phyloP scores from a whole-genome alignment of 495 filamentous ascomycete species.

The Mytilinidion resinicola region DNA sequence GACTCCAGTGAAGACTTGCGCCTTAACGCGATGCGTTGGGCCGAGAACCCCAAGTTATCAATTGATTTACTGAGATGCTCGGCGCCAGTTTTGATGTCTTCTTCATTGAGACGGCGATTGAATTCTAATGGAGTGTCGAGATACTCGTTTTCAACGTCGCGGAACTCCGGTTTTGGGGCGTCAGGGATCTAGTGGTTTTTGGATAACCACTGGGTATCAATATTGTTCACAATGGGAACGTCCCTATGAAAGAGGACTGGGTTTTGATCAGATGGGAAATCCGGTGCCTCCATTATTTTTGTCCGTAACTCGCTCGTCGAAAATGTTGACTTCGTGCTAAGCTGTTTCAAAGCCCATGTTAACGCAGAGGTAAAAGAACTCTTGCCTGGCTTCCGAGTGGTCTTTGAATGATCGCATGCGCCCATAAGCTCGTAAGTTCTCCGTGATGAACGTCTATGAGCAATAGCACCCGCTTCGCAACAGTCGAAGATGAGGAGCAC shows the following conservation, averaged over 20 bases:
- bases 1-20: not conserved
- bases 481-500: conserved; percentile 27
- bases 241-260: conserved; percentile 2
- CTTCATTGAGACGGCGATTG: not conserved
- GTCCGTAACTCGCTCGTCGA: not conserved
- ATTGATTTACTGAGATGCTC: conserved; percentile 8
- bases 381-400: not conserved
- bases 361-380: conserved; percentile 12
- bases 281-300: too few relatives aligned
- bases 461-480: conserved; percentile 22
- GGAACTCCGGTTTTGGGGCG: not conserved
- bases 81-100: not conserved
- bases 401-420: not conserved
- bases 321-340: not conserved
- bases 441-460: not conserved
- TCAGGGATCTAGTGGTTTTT: not conserved
- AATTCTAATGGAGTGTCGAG: conserved; percentile 12
- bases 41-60: conserved; percentile 7
- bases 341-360: conserved; percentile 8
- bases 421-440: conserved; percentile 10
- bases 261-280: too few relatives aligned
- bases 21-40: not conserved
- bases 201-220: conserved; percentile 2
- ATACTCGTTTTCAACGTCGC: conserved; percentile 7
- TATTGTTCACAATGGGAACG: not conserved